Evolutionary conservation across 163 green algal species (phyloP), one percentile per base, ranked within the genome.

Genomic region (Volvox carteri): DNA sequence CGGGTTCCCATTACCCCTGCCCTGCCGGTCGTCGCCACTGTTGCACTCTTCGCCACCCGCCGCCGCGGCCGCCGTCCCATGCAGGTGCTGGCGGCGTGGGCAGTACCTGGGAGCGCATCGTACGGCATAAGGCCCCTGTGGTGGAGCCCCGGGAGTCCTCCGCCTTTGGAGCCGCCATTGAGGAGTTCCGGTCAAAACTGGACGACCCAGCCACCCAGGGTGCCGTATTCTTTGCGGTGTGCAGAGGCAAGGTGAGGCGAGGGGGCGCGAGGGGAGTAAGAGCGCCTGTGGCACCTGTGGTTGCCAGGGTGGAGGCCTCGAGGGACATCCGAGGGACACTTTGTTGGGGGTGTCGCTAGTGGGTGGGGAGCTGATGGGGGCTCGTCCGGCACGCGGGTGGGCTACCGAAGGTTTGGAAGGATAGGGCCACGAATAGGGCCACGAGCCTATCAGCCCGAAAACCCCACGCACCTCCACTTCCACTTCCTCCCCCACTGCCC

Each of bases 181-280:
- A 92, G 37, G 92, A 92, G 42, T 94, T 88, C 84, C 78, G 86
- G 1, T 30, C 54, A n/a, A 93, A 93, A 85, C 86, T 96, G 56
- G 91, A 94, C 41, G 87, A 91, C 54, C 80, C 91, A 0, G 73
- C 86, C 8, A 88, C 90, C 12, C 65, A 86, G 5, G 97, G 97
- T 0, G 97, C 92, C 39, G 87, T 98, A 12, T 95, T 99, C 86
- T 95, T 99, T 56, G 97, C 98, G 0, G 97, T 99, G 30, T 99
- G 96, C 94, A 88, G 97, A 2, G 98, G 98, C 74, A 99, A 99
- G 96, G 96, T 98, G 85, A 1, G 79, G 9, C 1, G 1, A 21
- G 77, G 19, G 77, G 33, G 21, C 2, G 77, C 52, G 77, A 41
- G 16, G 50, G n/a, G n/a, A n/a, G n/a, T n/a, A n/a, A n/a, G n/a